phyloP scores from a whole-genome alignment of 495 filamentous ascomycete genomes.

The Aspergillus egyptiacus region DNA sequence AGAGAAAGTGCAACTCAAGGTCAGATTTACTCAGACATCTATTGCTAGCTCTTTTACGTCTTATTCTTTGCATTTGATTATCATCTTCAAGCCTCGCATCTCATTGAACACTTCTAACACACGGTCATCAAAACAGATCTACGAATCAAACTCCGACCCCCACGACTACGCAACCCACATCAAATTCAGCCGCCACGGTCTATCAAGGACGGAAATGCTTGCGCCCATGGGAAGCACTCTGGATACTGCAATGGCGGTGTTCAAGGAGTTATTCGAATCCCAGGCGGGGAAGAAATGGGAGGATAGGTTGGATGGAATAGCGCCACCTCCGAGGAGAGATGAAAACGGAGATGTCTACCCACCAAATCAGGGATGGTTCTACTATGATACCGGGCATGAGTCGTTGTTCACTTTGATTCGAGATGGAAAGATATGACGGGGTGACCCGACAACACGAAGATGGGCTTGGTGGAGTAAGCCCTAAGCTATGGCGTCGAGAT shows the following conservation, averaged over 20 bases:
- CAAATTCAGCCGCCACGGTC: slow-evolving; percentile 32
- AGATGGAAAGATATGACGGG: background rate
- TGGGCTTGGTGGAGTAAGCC: no score
- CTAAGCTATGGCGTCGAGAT: no score
- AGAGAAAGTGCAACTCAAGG: slow-evolving; percentile 28
- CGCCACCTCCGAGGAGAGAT: slow-evolving; percentile 17
- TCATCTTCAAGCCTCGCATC: no score
- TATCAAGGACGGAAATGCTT: slow-evolving; percentile 23
- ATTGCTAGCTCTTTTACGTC: background rate
- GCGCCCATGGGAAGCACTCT: slow-evolving; percentile 26
- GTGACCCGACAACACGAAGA: no score
- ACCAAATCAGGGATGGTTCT: slow-evolving; percentile 31
- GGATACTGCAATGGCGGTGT: slow-evolving; percentile 36
- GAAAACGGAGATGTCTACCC: slow-evolving; percentile 23
- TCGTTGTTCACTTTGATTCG: slow-evolving; percentile 24
- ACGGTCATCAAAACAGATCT: slow-evolving; percentile 42
- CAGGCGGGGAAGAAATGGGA: slow-evolving; percentile 55
- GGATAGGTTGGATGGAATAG: slow-evolving; percentile 27
- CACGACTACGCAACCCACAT: slow-evolving; percentile 39
- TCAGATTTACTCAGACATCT: slow-evolving; percentile 15
- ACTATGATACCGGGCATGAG: slow-evolving; percentile 16
- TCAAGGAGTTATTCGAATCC: slow-evolving; percentile 50
- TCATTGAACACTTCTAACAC: background rate
- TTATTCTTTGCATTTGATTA: no score
- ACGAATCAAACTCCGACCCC: slow-evolving; percentile 42